Evolutionary conservation across 805 yeast species (phyloP), one percentile per base, ranked within the genome.

Genomic region (Yarrowia sp.): DNA sequence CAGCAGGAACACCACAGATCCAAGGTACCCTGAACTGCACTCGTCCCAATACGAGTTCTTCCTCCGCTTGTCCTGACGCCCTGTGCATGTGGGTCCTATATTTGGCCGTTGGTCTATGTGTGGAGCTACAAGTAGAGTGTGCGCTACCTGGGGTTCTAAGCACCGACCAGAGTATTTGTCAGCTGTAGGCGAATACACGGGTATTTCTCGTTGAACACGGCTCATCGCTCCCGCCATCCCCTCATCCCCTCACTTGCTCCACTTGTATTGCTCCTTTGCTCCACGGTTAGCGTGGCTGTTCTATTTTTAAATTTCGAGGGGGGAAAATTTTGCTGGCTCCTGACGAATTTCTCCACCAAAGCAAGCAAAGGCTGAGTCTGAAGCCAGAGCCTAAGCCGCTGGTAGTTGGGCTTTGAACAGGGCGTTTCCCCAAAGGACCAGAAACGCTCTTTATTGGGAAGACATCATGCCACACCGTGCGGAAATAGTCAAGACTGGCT

Each of bases 21-120:
- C 43, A 19, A 36, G 40, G 43, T 19, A 36, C 40, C 33, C 56
- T 19, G 12, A 19, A 17, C 58, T 52, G 58, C 58, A 52, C 33
- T 4, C 30, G 17, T 52, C 43, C 58, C 30, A 52, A 52, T 52
- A 52, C 58, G 58, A 50, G 17, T n/a, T 33, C 53, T 24, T 24
- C 8, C 38, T 47, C 30, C n/a, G 56, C 30, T 19, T 50, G 55
- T 49, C n/a, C 20, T 12, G 39, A 33, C 20, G 56, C 24, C 24
- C 30, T 50, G 56, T 50, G 56, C 56, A 50, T 50, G 56, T 50
- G 56, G 56, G 56, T 13, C 30, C 56, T 50, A 50, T 34, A 34
- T 34, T 34, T 50, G 39, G 42, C 34, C n/a, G 15, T 44, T 12
- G n/a, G 49, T 12, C 15, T 13, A 24, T 24, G 30, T 24, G 30